Percentiles rank a stretch among this genome's conserved stretches.
Conservation (phyloP, 768 basidiomycete genomes). For the Dentipellis fragilis region DNA sequence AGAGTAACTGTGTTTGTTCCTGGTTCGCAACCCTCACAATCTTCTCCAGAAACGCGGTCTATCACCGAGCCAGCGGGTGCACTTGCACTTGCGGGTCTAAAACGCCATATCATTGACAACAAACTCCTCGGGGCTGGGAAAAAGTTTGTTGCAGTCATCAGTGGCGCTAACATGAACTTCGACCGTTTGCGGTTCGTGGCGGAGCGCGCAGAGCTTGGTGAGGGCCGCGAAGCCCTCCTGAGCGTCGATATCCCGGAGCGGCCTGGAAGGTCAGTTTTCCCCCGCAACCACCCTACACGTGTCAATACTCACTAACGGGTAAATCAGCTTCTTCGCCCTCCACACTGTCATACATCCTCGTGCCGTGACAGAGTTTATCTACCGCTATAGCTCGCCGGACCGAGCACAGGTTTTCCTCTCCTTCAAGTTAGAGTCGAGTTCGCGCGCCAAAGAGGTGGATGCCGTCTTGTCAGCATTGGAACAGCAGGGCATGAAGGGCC, state of each 20-base stretch:
- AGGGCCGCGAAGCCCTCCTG: slow-evolving; percentile 87
- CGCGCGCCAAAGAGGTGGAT: slow-evolving; percentile 49
- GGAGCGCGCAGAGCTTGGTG: slow-evolving; percentile 94
- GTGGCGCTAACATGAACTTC: slow-evolving; percentile 99
- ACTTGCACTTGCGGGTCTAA: slow-evolving; percentile 83
- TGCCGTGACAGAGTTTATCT: slow-evolving; percentile 91
- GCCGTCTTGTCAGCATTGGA: slow-evolving; percentile 56
- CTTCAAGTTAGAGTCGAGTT: slow-evolving; percentile 64
- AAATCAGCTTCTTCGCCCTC: slow-evolving; percentile 70
- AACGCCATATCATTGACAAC: slow-evolving; percentile 76
- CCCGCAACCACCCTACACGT: background rate
- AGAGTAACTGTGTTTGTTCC: slow-evolving; percentile 10
- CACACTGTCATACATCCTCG: slow-evolving; percentile 86
- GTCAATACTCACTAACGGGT: slow-evolving; percentile 1
- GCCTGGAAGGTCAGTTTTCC: slow-evolving; percentile 66
- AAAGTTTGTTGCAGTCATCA: slow-evolving; percentile 84
- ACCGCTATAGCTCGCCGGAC: slow-evolving; percentile 70
- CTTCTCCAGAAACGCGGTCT: slow-evolving; percentile 73
- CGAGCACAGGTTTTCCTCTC: slow-evolving; percentile 85
- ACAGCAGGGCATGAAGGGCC: slow-evolving; percentile 65
- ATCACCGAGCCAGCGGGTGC: slow-evolving; percentile 97
- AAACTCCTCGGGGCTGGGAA: slow-evolving; percentile 75
- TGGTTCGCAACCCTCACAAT: slow-evolving; percentile 2
- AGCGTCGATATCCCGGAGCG: slow-evolving; percentile 91
- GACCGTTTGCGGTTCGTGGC: slow-evolving; percentile 95